Evolutionary conservation across 371 early-diverging fungal genomes (phyloP).

Genomic region (Sporodiniella umbellata): DNA sequence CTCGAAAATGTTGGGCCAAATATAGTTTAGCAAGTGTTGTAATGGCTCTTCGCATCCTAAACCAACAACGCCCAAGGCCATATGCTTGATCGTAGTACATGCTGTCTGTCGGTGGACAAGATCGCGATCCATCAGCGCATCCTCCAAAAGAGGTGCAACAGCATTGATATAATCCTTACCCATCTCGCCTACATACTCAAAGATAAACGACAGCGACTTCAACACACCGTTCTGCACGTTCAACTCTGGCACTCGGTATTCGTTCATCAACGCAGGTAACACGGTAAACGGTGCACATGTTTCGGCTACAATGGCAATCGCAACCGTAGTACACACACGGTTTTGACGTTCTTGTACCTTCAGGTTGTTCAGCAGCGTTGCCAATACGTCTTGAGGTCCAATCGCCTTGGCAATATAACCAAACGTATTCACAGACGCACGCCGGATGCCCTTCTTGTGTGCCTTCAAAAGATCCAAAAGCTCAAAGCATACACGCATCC

Average conservation of each 20-base stretch:
- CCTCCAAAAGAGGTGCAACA: slow-evolving; percentile 93
- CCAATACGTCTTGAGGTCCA: slow-evolving; percentile 98
- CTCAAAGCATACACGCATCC: slow-evolving; percentile 99
- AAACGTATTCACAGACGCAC: slow-evolving; percentile 95
- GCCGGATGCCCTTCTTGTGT: slow-evolving; percentile 92
- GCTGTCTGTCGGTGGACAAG: slow-evolving; percentile 97
- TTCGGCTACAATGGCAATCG: slow-evolving; percentile 91
- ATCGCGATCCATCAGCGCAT: slow-evolving; percentile 97
- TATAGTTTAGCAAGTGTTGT: slow-evolving; percentile 90
- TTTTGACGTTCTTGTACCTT: slow-evolving; percentile 98
- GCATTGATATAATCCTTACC: slow-evolving; percentile 96
- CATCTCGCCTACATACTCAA: slow-evolving; percentile 97
- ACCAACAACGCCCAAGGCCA: slow-evolving; percentile 90
- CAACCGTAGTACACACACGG: slow-evolving; percentile 97
- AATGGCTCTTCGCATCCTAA: slow-evolving; percentile 93
- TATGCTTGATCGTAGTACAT: slow-evolving; percentile 89
- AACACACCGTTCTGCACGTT: slow-evolving; percentile 98
- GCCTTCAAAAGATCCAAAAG: slow-evolving; percentile 95
- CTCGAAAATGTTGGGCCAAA: slow-evolving; percentile 99
- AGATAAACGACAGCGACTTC: slow-evolving; percentile 91
- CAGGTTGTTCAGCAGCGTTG: slow-evolving; percentile 94
- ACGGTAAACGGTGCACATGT: slow-evolving; percentile 97
- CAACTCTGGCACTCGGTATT: slow-evolving; percentile 96
- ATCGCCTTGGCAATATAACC: slow-evolving; percentile 99
- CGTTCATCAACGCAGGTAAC: slow-evolving; percentile 96